A percentile compares a stretch with the other conserved stretches of the same genome.
Conservation (phyloP, 1,139 yeast genomes). For the Saccharomycopsis crataegensis region DNA sequence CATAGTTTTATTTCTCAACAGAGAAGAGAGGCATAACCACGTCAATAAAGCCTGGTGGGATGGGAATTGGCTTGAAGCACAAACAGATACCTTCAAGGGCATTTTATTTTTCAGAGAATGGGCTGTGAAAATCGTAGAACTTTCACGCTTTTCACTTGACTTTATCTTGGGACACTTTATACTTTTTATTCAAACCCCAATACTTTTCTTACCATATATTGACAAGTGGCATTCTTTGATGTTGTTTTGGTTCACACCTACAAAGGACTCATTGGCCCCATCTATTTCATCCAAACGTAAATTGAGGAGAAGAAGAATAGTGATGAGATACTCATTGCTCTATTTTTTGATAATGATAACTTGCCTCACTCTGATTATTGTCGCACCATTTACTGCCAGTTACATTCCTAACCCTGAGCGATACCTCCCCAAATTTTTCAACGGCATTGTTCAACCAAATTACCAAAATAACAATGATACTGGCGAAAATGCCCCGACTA, state of each 20-base stretch:
- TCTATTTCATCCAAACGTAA: slow-evolving; percentile 73
- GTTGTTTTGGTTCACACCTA: slow-evolving; percentile 55
- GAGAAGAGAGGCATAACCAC: slow-evolving; percentile 44
- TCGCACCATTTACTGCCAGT: slow-evolving; percentile 30
- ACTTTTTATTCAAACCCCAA: slow-evolving; percentile 43
- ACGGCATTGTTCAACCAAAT: slow-evolving; percentile 48
- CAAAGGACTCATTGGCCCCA: slow-evolving; percentile 38
- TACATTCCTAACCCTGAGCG: slow-evolving; percentile 11
- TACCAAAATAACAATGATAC: slow-evolving; percentile 56
- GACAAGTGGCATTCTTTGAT: slow-evolving; percentile 52
- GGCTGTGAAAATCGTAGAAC: slow-evolving; percentile 45
- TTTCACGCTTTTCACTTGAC: slow-evolving; percentile 50
- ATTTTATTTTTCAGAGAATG: slow-evolving; percentile 44
- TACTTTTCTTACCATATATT: slow-evolving; percentile 46
- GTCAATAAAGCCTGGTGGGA: slow-evolving; percentile 62
- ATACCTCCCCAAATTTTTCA: slow-evolving; percentile 21
- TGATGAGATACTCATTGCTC: slow-evolving; percentile 32
- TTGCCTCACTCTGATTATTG: slow-evolving; percentile 33
- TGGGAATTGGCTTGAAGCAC: slow-evolving; percentile 53
- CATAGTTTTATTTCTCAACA: slow-evolving; percentile 36
- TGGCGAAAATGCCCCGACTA: slow-evolving; percentile 29
- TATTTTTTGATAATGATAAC: slow-evolving; percentile 36
- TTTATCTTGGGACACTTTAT: slow-evolving; percentile 45
- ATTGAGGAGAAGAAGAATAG: slow-evolving; percentile 52
- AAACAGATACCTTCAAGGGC: slow-evolving; percentile 37